Evolutionary conservation across 2,329 filamentous ascomycete species (phyloP), one percentile per base, ranked within the genome.

Genomic region (Aureobasidium zeae): DNA sequence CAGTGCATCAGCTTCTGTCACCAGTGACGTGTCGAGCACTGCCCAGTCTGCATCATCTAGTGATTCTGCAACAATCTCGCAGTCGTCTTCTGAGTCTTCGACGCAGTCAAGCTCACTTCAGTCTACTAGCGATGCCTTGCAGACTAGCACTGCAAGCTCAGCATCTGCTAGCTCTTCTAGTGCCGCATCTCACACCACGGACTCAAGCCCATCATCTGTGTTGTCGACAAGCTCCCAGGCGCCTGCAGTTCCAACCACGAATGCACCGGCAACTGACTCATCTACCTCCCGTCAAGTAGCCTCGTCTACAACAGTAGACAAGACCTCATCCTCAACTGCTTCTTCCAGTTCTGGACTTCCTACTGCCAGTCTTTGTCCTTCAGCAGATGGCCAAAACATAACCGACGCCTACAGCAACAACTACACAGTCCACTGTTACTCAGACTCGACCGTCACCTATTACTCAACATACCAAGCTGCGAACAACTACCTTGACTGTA

Each of bases 321-420:
- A 32, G 3, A 7, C 13, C n/a, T 3, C 28, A 10, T 22, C 25
- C 11, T 20, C 36, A 5, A 20, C 20, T 24, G 20, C 28, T 12
- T 12, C 37, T 20, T 19, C 16, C 10, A n/a, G 7, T 20, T 28
- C 37, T 24, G 37, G 37, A 12, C 37, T 46, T 26, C 51, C 30
- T 44, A 45, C 32, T 49, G 34, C 43, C 25, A 46, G n/a, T 24
- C 44, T 50, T 30, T 50, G 48, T 38, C 48, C 48, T 9, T 22
- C 37, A 8, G 38, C 44, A 2, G 34, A 50, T 38, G 34, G 31
- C 5, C 42, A 48, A 13, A 34, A 29, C 7, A 28, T 50, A 13
- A 39, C 24, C 4, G 33, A 45, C 10, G 6, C 41, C n/a, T 41
- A 48, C 34, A 33, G 28, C 22, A 46, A 44, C 39, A 33, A 26